phyloP scores from a whole-genome alignment of 129 eudicot species.

The Tagetes patula region DNA sequence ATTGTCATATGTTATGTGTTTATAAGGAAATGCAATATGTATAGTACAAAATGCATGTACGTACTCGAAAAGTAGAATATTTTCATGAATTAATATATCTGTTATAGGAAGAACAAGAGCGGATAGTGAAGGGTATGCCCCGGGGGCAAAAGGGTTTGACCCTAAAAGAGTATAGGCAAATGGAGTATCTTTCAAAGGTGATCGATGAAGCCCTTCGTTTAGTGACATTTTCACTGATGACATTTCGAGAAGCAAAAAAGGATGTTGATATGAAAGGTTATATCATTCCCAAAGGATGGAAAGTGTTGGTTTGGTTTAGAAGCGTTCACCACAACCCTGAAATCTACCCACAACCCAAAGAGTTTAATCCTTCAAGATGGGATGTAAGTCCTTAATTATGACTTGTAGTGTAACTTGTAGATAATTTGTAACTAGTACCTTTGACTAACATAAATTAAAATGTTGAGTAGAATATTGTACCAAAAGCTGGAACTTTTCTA shows the following conservation, averaged over 20 bases:
- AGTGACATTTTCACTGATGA: conserved; percentile 65
- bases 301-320: conserved; percentile 71
- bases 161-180: conserved; percentile 66
- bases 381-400: conserved; percentile 50
- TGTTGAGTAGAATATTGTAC: conserved; percentile 46
- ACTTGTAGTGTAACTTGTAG: conserved; percentile 7
- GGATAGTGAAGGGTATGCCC: conserved; percentile 60
- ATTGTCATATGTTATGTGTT: neutral
- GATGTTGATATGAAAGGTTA: conserved; percentile 69
- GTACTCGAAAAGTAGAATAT: neutral
- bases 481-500: conserved; percentile 68
- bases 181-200: conserved; percentile 89
- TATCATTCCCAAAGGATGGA: conserved; percentile 83
- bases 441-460: conserved; percentile 13
- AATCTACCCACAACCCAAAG: conserved; percentile 51
- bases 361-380: conserved; percentile 80
- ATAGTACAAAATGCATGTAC: neutral
- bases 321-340: conserved; percentile 58
- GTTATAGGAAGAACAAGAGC: conserved; percentile 78
- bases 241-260: conserved; percentile 77
- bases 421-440: neutral
- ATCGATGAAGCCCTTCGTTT: conserved; percentile 92
- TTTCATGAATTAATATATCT: neutral
- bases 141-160: conserved; percentile 63
- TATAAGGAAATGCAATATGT: neutral